Evolutionary conservation across 2,329 filamentous ascomycete species (phyloP).

Genomic region (Trichoderma cornu-damae): DNA sequence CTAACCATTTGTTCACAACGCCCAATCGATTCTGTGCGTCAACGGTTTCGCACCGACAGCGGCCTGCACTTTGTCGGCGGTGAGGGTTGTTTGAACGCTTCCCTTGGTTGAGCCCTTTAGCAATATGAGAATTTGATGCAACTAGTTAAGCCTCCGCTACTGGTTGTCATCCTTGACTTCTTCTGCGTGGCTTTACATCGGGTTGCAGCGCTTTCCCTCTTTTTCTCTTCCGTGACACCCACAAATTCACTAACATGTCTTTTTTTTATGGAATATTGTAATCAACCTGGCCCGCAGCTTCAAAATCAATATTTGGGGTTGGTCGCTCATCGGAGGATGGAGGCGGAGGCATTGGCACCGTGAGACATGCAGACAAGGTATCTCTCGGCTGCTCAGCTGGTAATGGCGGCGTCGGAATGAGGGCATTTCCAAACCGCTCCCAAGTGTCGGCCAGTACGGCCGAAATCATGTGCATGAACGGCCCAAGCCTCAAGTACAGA

Average conservation of each 20-base stretch:
- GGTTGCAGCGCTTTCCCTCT: constrained; percentile 56
- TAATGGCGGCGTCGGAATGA: constrained; percentile 62
- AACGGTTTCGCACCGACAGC: constrained; percentile 46
- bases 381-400: constrained; percentile 48
- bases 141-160: constrained; percentile 35
- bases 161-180: constrained; percentile 39
- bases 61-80: constrained; percentile 66
- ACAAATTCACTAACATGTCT: neutral
- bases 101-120: constrained; percentile 67
- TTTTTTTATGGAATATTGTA: constrained; percentile 28
- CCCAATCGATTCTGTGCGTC: constrained; percentile 67
- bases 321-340: constrained; percentile 36
- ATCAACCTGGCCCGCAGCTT: constrained; percentile 37
- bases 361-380: constrained; percentile 52
- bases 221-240: constrained; percentile 57
- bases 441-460: constrained; percentile 47
- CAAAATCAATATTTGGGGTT: constrained; percentile 39
- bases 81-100: constrained; percentile 65
- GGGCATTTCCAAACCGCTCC: constrained; percentile 49
- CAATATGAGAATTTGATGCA: constrained; percentile 50
- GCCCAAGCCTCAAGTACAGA: constrained; percentile 73
- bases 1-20: constrained; percentile 49
- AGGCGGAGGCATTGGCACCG: constrained; percentile 66
- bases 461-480: constrained; percentile 57
- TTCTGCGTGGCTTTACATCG: constrained; percentile 34